phyloP scores from a whole-genome alignment of 177 flowering plant species.

The Telopea speciosissima region DNA sequence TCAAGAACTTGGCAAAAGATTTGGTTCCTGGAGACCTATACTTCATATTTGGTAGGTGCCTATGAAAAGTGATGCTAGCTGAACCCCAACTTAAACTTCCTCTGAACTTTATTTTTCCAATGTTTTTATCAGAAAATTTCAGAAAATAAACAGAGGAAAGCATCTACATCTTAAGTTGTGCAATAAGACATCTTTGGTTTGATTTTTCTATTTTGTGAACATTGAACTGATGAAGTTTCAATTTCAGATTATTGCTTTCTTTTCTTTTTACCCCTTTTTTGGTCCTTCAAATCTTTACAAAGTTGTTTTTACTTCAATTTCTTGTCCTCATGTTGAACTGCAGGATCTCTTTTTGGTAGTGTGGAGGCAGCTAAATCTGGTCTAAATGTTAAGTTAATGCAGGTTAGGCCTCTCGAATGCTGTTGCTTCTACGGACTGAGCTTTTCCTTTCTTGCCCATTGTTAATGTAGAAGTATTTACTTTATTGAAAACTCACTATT shows the following conservation, averaged over 20 bases:
- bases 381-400: constrained; percentile 77
- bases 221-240: neutral
- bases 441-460: neutral
- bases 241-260: neutral
- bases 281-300: neutral
- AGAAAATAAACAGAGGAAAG: neutral
- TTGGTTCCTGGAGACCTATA: constrained; percentile 77
- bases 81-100: neutral
- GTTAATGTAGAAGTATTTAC: neutral
- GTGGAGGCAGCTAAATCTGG: constrained; percentile 52
- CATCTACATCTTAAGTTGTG: neutral
- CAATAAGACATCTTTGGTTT: neutral
- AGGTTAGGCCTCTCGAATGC: constrained; percentile 40
- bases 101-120: neutral
- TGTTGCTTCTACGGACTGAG: neutral
- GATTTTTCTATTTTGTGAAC: neutral
- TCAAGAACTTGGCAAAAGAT: constrained; percentile 92
- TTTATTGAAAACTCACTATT: neutral
- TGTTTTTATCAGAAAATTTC: neutral
- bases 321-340: constrained; percentile 13
- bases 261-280: neutral
- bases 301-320: neutral
- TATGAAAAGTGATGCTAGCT: neutral
- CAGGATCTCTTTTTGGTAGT: constrained; percentile 85
- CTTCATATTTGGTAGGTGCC: constrained; percentile 75